Percentiles rank a stretch among this genome's conserved stretches.
phyloP scores from a whole-genome alignment of 345 rosid species.

The Salix udensis region DNA sequence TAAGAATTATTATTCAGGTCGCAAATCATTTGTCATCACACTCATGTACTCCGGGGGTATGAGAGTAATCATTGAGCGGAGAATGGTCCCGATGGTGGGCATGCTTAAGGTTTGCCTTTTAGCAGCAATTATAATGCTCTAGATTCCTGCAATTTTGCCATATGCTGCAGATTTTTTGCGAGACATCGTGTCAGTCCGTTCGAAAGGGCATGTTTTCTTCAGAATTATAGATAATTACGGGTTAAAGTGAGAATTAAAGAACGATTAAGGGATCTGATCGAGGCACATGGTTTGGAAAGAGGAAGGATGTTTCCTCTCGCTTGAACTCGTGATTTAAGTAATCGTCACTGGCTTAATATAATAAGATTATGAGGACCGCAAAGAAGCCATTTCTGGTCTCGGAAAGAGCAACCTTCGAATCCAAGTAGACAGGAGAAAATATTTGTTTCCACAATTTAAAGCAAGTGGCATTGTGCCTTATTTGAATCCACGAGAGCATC shows the following conservation, averaged over 20 bases:
- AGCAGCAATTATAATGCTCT: slow-evolving; percentile 29
- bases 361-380: neutral
- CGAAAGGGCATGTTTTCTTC: slow-evolving; percentile 7
- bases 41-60: neutral
- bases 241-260: slow-evolving; percentile 19
- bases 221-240: slow-evolving; percentile 29
- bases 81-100: slow-evolving; percentile 23
- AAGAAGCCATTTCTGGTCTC: slow-evolving; percentile 15
- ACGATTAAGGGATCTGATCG: slow-evolving; percentile 3
- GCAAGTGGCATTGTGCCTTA: slow-evolving; percentile 3
- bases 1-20: rapidly evolving
- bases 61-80: neutral
- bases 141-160: slow-evolving; percentile 38
- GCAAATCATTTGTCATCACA: no score
- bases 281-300: slow-evolving; percentile 39
- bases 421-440: neutral
- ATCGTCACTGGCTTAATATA: neutral
- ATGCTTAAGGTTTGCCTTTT: slow-evolving; percentile 28
- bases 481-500: neutral
- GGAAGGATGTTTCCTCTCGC: slow-evolving; percentile 39
- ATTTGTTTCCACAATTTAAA: neutral
- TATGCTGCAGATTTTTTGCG: neutral
- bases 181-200: slow-evolving; percentile 13
- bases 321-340: neutral
- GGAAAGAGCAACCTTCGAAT: slow-evolving; percentile 4